Evolutionary conservation across 768 basidiomycete genomes (phyloP), one percentile per base, ranked within the genome.

Genomic region (Psilocybe azurescens): DNA sequence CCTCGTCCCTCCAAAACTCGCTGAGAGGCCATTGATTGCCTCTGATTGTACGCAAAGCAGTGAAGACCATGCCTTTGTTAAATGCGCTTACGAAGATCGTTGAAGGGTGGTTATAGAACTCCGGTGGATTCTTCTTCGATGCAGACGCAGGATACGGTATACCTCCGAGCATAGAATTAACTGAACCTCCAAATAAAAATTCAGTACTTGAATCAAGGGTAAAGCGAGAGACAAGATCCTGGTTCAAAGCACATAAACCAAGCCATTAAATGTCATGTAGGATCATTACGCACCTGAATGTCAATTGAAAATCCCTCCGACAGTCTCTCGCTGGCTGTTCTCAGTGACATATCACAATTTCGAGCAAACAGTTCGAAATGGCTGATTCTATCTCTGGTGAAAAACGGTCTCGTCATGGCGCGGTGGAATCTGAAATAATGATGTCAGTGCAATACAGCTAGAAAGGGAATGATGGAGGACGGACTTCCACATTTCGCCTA

Each of bases 401-500:
- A 91, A 77, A 91, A 90, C 0, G 89, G 89, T 0, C 90, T 83
- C 0, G 88, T 86, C 77, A 91, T 88, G 3, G 79, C 67, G 9
- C 89, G 85, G 70, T 90, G 89, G 66, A 89, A 83, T 68, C 88
- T 71, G 50, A 16, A 32, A 32, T 7, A 7, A 20, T 32, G 44
- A n/a, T 13, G 18, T 46, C 2, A 51, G 20, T 46, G 7, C n/a
- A 24, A 46, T 29, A 41, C 33, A 32, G 16, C 20, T n/a, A 36
- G 28, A 13, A 48, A 52, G 6, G 50, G 7, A 10, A 56, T n/a
- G 16, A 33, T 48, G 24, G 8, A 13, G 3, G 3, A 51, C 81
- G 62, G 66, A 89, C 86, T 87, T 91, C 90, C 90, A 91, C 73
- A 84, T 79, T 1, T 89, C 86, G n/a, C 87, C 87, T 87, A 49